Evolutionary conservation across 2,329 filamentous ascomycete species (phyloP), one percentile per base, ranked within the genome.

Genomic region (Cercospora sp.): DNA sequence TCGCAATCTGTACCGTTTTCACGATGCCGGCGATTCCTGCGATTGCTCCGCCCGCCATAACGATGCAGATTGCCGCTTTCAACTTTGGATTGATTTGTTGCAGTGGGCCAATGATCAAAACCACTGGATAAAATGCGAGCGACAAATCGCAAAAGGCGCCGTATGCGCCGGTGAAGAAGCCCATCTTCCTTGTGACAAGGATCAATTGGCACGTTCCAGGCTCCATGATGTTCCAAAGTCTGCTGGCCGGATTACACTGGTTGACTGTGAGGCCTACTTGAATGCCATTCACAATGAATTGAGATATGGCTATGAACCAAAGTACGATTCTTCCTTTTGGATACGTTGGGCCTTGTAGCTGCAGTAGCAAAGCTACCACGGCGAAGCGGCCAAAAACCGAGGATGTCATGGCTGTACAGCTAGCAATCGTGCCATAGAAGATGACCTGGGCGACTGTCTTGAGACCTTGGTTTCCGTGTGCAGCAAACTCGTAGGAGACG

Each of bases 11-110:
- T 12, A 68, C 61, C 39, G 69, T 70, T 60, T 72, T 70, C 23
- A 70, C 30, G 20, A 70, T 66, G 7, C 66, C 71, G n/a, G 71
- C 71, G n/a, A 68, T 61, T 18, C 68, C 68, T 18, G 70, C 71
- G 26, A 71, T 53, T 8, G 67, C 31, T 20, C 69, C 67, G 20
- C 69, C 65, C 8, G 62, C 67, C 63, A 71, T 67, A 31, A 71
- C 67, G 28, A 67, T 51, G 30, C 69, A 71, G 23, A 71, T 60
- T n/a, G 26, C 65, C n/a, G 69, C 51, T 20, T 69, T 69, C 9
- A 69, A 13, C 23, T 55, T 36, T 2, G 62, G 36, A 30, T 65
- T 61, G 51, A 71, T 67, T 36, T 69, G 45, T 39, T 66, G 63
- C 20, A 71, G 45, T 28, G 69, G 69, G 5, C 69, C 67, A 30